Evolutionary conservation across 257 asterid genomes (phyloP).

Genomic region (Leptodermis oblonga): DNA sequence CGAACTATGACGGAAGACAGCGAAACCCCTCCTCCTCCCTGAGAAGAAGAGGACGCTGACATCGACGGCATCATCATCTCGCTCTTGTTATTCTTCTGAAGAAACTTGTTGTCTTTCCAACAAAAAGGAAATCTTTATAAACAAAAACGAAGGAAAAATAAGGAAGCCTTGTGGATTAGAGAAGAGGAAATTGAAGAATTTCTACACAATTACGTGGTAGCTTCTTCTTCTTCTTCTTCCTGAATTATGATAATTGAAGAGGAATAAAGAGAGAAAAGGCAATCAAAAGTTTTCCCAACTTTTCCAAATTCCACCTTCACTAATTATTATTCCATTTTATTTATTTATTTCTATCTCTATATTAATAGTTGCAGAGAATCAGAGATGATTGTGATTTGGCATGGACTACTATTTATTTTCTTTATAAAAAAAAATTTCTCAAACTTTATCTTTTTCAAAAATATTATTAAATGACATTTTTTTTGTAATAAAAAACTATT

Average conservation of each 20-base stretch:
- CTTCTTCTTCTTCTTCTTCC: background rate
- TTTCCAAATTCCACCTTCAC: background rate
- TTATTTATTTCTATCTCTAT: too few relatives aligned
- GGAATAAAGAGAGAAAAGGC: conserved; percentile 8
- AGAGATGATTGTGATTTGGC: too few relatives aligned
- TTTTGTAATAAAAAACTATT: too few relatives aligned
- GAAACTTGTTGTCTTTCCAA: conserved; percentile 2
- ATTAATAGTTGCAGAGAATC: too few relatives aligned
- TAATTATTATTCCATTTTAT: too few relatives aligned
- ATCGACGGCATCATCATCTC: conserved; percentile 29
- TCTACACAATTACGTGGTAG: background rate
- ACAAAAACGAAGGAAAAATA: background rate
- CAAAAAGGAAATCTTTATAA: conserved; percentile 1
- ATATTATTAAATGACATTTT: too few relatives aligned
- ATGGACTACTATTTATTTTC: too few relatives aligned
- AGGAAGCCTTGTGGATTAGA: background rate
- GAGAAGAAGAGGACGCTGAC: conserved; percentile 22
- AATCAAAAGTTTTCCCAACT: conserved; percentile 18
- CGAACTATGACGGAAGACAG: conserved; percentile 56
- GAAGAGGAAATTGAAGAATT: conserved; percentile 1
- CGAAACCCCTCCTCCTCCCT: conserved; percentile 25
- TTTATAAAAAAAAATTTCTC: too few relatives aligned
- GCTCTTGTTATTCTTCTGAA: background rate
- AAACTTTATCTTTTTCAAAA: too few relatives aligned
- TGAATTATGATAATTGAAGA: background rate